These are phyloP conservation scores for Grosmannia serpens DNA, from an alignment of 2,329 filamentous ascomycete genomes.

Conservation along the genomic window DNA sequence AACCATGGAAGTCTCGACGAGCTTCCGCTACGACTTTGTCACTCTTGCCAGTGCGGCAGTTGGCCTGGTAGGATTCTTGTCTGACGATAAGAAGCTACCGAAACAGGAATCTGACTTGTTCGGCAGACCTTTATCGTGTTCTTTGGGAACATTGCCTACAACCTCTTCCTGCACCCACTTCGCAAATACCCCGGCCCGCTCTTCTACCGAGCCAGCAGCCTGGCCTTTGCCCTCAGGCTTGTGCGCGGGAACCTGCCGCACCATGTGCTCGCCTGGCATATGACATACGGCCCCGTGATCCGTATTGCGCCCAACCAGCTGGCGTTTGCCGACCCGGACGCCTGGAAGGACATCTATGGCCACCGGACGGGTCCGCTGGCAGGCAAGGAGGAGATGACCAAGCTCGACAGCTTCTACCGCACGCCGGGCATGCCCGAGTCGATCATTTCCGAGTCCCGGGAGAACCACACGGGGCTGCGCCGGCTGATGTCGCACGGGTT, in stretches of 20 bases:
- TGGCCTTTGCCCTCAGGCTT: neutral
- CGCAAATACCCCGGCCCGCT: slow-evolving; percentile 20
- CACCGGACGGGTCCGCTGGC: slow-evolving; percentile 4
- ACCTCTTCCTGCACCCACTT: slow-evolving; percentile 24
- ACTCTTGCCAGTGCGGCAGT: neutral
- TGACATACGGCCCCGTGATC: slow-evolving; percentile 26
- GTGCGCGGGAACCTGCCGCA: slow-evolving; percentile 9
- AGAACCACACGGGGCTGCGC: slow-evolving; percentile 22
- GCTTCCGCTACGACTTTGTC: neutral
- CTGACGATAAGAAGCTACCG: neutral
- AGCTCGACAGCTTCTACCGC: slow-evolving; percentile 8
- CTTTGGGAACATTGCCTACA: slow-evolving; percentile 14
- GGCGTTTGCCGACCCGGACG: slow-evolving; percentile 21
- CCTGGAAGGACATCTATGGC: slow-evolving; percentile 28
- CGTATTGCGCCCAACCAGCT: slow-evolving; percentile 30
- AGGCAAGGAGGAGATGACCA: slow-evolving; percentile 10
- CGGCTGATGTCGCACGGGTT: slow-evolving; percentile 28
- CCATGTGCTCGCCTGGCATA: slow-evolving; percentile 10
- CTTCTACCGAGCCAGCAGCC: slow-evolving; percentile 14
- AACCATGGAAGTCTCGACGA: neutral
- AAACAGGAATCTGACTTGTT: neutral
- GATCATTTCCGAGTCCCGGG: slow-evolving; percentile 17
- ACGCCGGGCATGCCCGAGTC: neutral
- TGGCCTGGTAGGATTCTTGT: neutral
- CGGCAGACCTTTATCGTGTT: neutral